Evolutionary conservation across 139 green algal genomes (phyloP).

Genomic region (Picochlorum sp.): DNA sequence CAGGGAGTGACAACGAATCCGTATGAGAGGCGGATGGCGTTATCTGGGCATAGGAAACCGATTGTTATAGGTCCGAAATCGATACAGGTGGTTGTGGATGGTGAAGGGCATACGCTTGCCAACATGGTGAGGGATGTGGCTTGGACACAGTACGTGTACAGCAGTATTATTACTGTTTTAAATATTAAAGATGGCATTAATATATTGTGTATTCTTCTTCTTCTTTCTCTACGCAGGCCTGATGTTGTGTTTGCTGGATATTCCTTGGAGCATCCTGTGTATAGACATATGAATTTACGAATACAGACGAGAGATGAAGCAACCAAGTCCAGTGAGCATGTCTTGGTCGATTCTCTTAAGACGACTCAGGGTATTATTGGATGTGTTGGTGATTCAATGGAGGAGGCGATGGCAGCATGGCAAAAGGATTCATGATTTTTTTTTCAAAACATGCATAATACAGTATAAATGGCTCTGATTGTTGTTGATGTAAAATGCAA

Average conservation of each 20-base stretch:
- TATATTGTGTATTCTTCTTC: background rate
- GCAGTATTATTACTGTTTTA: background rate
- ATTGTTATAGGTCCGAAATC: constrained; percentile 20
- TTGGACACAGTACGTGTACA: constrained; percentile 17
- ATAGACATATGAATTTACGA: constrained; percentile 31
- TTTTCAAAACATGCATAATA: too few relatives aligned
- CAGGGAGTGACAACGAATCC: constrained; percentile 27
- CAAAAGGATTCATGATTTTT: background rate
- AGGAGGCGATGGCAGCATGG: background rate
- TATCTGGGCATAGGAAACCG: constrained; percentile 25
- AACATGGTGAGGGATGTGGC: constrained; percentile 20
- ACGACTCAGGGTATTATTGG: constrained; percentile 17
- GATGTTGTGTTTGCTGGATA: constrained; percentile 19
- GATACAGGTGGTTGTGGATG: constrained; percentile 23
- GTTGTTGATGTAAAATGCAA: too few relatives aligned
- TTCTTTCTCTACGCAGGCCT: constrained; percentile 4
- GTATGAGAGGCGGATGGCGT: constrained; percentile 21
- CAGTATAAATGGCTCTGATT: too few relatives aligned
- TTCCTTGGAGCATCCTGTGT: constrained; percentile 31
- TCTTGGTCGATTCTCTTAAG: constrained; percentile 22
- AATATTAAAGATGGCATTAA: too few relatives aligned
- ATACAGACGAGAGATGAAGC: constrained; percentile 13
- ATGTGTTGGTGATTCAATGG: constrained; percentile 19
- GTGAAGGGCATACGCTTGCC: constrained; percentile 30
- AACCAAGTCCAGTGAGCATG: constrained; percentile 22